Base-by-base conservation (phyloP, 257 asterid species). In the Jasminum sambac region DNA sequence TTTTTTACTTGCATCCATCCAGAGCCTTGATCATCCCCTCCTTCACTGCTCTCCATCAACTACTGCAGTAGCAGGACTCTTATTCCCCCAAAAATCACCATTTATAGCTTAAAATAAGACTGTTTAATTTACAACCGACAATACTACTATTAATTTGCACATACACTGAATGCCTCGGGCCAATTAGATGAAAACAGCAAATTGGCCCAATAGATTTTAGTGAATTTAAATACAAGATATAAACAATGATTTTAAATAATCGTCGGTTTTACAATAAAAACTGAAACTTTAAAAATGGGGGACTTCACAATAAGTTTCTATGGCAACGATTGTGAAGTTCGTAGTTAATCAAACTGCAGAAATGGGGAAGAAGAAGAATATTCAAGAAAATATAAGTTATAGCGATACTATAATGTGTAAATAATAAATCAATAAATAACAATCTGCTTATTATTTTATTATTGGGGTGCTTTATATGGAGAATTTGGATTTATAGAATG, bases 1-100 rank as follows among this genome's bases (percentile, higher is more conserved):
- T 95, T 95, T 88, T 91, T 95, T 36, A 95, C 99, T 81, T 89
- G 95, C 91, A 88, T 85, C 99, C 99, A 95, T 61, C 98, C 99
- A 76, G 99, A 90, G 42, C 96, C 87, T 69, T 88, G 95, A 82
- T 95, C 97, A 71, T 87, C 96, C 60, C 80, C 89, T 58, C 85
- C 95, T 71, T 83, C 88, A 74, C 76, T 74, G 70, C 77, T 79
- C 79, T 87, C 96, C 97, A 93, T 90, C 83, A 67, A 58, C 43
- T 62, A 58, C 61, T 64, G 24, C 71, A 64, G 41, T 68, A 72
- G 66, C 52, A 58, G 39, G 40, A n/a, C 8, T 30, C 8, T 52
- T 14, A 66, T 64, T 44, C 71, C 39, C 74, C 67, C 39, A 79
- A 14, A 14, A 77, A 74, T 72, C 85, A 75, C 76, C 69, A 71